Evolutionary conservation across 495 filamentous ascomycete species (phyloP).

Genomic region (Hyaloscypha bicolor): DNA sequence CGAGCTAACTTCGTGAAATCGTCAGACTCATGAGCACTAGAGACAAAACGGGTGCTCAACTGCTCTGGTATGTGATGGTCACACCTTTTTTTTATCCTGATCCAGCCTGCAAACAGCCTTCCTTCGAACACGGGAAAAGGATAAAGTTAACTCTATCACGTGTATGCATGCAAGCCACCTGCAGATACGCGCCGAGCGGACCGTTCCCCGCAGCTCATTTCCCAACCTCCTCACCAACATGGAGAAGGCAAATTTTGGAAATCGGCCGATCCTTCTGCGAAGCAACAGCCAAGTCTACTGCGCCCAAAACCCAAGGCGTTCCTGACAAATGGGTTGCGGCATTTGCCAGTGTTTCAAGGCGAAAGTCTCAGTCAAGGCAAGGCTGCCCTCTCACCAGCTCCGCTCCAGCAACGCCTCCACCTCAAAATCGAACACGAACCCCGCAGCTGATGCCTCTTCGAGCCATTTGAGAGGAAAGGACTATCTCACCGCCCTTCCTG

Average conservation of each 20-base stretch:
- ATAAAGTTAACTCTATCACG: not conserved
- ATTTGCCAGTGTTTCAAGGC: not conserved
- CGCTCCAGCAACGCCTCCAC: not conserved
- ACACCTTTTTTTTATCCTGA: not conserved
- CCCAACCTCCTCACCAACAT: not conserved
- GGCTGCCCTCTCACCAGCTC: not conserved
- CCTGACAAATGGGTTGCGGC: not conserved
- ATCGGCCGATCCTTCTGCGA: not conserved
- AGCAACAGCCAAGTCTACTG: not conserved
- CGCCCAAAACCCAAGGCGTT: not conserved
- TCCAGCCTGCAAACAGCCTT: not conserved
- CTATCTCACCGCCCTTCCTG: not conserved
- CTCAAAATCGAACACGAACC: not conserved
- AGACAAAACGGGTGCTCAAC: no score
- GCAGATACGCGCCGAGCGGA: not conserved
- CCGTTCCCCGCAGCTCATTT: not conserved
- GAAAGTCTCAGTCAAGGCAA: not conserved
- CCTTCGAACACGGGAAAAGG: not conserved
- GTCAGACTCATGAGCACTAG: no score
- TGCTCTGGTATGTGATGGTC: no score
- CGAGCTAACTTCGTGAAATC: no score
- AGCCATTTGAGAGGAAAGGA: not conserved
- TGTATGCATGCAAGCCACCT: not conserved
- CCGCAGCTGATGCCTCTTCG: not conserved
- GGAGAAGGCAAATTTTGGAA: not conserved